A percentile compares a stretch with the other conserved stretches of the same genome.
These are phyloP conservation scores for Rhizopogon vulgaris DNA, from an alignment of 768 basidiomycete species.

Conservation along the genomic window DNA sequence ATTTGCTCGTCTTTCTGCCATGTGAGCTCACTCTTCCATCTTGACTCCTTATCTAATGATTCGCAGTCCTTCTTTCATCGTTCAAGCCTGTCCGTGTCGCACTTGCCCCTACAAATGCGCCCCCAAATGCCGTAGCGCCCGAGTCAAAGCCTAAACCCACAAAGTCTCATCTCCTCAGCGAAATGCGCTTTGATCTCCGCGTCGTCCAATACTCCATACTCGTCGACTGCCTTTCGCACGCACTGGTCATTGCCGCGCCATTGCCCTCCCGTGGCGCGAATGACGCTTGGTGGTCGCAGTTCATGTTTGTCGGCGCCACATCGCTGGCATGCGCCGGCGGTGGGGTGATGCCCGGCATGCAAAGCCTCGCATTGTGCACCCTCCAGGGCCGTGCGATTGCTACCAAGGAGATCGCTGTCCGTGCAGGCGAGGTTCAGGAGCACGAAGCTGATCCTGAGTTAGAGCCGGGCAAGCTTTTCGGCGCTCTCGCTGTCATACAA, in stretches of 20 bases:
- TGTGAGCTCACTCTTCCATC: constrained; percentile 34
- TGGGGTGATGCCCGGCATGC: constrained; percentile 61
- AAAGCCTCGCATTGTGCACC: constrained; percentile 72
- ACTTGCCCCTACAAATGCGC: constrained; percentile 1
- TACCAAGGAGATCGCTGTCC: constrained; percentile 31
- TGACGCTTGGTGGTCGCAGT: constrained; percentile 25
- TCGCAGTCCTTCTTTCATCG: constrained; percentile 50
- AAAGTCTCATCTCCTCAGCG: constrained; percentile 46
- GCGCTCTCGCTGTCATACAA: constrained; percentile 63
- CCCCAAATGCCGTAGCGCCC: constrained; percentile 18
- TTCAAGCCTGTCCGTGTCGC: constrained; percentile 43
- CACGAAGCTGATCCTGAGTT: constrained; percentile 24
- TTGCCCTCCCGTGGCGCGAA: constrained; percentile 30
- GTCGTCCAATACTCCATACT: constrained; percentile 59
- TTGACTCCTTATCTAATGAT: constrained; percentile 28
- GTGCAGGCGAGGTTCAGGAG: constrained; percentile 7
- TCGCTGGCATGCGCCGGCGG: constrained; percentile 60
- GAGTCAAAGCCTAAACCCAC: constrained; percentile 42
- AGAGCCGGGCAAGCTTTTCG: constrained; percentile 55
- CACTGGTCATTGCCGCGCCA: constrained; percentile 49
- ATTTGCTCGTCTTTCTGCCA: constrained; percentile 64
- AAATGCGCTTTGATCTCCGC: constrained; percentile 64
- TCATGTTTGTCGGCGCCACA: constrained; percentile 52
- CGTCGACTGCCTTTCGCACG: constrained; percentile 62
- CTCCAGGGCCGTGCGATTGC: constrained; percentile 28